Evolutionary conservation across 352 stramenopile genomes (phyloP), one percentile per base, ranked within the genome.

Genomic region (Phytophthora litchii): DNA sequence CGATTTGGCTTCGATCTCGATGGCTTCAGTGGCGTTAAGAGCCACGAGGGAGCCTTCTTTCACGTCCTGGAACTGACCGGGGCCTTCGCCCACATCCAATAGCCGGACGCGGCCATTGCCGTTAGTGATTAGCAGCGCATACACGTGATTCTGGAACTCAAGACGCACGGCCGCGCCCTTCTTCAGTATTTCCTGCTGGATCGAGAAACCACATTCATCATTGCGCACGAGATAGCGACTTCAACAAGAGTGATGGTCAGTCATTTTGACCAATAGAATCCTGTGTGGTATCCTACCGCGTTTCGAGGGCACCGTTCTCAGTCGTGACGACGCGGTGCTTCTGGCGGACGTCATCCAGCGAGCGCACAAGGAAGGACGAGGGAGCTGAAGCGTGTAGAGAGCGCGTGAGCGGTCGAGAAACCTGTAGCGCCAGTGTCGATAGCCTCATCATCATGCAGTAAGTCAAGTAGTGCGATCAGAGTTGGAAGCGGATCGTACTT

Each of bases 81-180:
- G 70, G 12, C 67, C 61, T n/a, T 69, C 49, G 1, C 78, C 64
- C 9, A 68, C 52, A 53, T 91, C 79, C 35, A 93, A 50, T 14
- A 89, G 64, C 53, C 74, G 71, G 44, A 90, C 59, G 13, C 54
- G 64, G 12, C 79, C 83, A 11, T 52, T 58, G 46, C 83, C 83
- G 53, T 77, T 70, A 35, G 81, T 93, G 45, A 93, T 67, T 43
- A 91, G 57, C 50, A 91, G 57, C 3, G 79, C 81, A 58, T 82
- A 89, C 49, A 91, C 83, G 67, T 93, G 83, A 58, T 91, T 93
- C 55, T 74, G 69, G 60, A 90, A 93, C 53, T 80, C 72, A 16
- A 93, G 73, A 13, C 67, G 74, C 54, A 87, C 77, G 6, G 70
- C 50, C 4, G 40, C 12, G 27, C 74, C 75, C 48, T 89, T 87